Evolutionary conservation across 2,329 filamentous ascomycete species (phyloP).

Genomic region (Colletotrichum higginsianum): DNA sequence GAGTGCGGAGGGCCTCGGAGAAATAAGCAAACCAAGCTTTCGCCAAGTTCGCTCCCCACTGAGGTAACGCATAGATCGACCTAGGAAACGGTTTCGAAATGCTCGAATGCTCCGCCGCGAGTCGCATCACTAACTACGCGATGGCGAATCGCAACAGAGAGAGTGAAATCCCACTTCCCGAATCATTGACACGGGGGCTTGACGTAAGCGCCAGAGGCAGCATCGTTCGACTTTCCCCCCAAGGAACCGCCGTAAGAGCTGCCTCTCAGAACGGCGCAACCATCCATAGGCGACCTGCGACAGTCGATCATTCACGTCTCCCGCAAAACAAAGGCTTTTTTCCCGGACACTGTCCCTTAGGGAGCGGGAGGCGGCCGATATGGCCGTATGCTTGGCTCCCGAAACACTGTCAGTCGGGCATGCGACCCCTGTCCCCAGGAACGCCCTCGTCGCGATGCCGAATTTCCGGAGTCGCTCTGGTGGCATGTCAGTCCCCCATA

Average conservation of each 20-base stretch:
- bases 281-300: slow-evolving; percentile 27
- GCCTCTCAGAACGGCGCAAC: slow-evolving; percentile 2
- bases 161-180: slow-evolving; percentile 1
- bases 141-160: slow-evolving; percentile 20
- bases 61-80: slow-evolving; percentile 34
- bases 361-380: background rate
- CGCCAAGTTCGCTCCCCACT: slow-evolving; percentile 38
- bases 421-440: slow-evolving; percentile 30
- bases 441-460: slow-evolving; percentile 19
- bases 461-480: slow-evolving; percentile 15
- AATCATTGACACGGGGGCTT: background rate
- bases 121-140: slow-evolving; percentile 16
- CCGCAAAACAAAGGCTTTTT: slow-evolving; percentile 4
- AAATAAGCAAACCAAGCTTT: slow-evolving; percentile 42
- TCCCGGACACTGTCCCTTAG: slow-evolving; percentile 12
- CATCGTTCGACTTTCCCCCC: slow-evolving; percentile 8
- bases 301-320: slow-evolving; percentile 37
- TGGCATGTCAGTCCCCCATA: background rate
- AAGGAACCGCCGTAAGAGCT: background rate
- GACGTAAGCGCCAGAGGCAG: background rate
- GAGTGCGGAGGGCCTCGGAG: slow-evolving; percentile 19
- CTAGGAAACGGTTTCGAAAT: slow-evolving; percentile 34
- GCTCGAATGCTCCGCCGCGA: slow-evolving; percentile 6
- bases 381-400: slow-evolving; percentile 32
- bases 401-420: slow-evolving; percentile 39